A percentile compares a stretch with the other conserved stretches of the same genome.
Evolutionary conservation across 1,284 basidiomycete species (phyloP).

Genomic region (Ustilago tritici): DNA sequence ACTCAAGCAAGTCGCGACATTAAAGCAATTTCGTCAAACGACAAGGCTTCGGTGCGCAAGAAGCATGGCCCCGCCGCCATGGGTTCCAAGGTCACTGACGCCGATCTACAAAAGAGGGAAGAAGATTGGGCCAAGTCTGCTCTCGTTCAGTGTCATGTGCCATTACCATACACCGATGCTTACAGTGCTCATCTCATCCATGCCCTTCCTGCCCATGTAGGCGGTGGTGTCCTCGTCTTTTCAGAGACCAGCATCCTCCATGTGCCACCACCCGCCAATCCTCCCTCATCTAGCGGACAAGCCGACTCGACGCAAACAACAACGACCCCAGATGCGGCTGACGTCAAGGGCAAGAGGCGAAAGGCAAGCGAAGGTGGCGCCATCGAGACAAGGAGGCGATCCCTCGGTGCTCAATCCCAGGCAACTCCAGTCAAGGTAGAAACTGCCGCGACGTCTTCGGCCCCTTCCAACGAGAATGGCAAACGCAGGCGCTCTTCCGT

Average conservation of each 20-base stretch:
- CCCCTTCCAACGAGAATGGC: constrained; percentile 53
- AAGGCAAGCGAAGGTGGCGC: constrained; percentile 48
- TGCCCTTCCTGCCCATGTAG: constrained; percentile 53
- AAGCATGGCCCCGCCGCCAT: constrained; percentile 58
- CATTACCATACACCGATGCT: constrained; percentile 60
- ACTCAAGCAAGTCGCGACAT: constrained; percentile 26
- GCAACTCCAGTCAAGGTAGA: constrained; percentile 6
- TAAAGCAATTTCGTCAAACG: constrained; percentile 19
- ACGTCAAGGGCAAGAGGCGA: constrained; percentile 51
- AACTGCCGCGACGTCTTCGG: constrained; percentile 6
- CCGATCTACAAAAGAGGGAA: constrained; percentile 45
- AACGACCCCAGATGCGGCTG: constrained; percentile 7
- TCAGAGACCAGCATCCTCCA: constrained; percentile 58
- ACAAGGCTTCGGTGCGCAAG: constrained; percentile 28
- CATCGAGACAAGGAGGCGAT: constrained; percentile 23
- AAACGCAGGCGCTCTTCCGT: constrained; percentile 54
- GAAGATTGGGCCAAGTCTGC: constrained; percentile 46
- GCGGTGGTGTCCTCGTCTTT: constrained; percentile 65
- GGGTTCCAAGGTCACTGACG: constrained; percentile 34
- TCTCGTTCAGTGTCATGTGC: constrained; percentile 62
- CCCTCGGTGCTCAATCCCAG: constrained; percentile 16
- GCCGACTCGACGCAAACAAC: background rate
- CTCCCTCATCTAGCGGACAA: constrained; percentile 1
- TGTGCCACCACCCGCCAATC: constrained; percentile 53
- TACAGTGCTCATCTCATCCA: constrained; percentile 57